These are phyloP conservation scores for Pistacia atlantica DNA, from an alignment of 345 rosid species.

Conservation along the genomic window DNA sequence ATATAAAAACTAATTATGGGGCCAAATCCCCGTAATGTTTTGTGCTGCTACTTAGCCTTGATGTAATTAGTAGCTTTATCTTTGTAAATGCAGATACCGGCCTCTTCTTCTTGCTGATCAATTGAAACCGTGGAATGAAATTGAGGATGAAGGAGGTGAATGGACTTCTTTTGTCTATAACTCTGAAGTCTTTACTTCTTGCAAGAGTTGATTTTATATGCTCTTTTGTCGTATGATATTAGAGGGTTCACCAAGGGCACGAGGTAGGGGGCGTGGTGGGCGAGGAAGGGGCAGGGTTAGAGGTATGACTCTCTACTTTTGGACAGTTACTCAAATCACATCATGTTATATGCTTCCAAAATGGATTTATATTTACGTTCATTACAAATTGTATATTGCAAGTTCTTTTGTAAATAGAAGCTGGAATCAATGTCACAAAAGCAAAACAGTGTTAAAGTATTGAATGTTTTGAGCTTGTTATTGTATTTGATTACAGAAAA, in stretches of 20 bases:
- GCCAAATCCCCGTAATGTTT: neutral
- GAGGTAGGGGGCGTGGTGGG: constrained; percentile 25
- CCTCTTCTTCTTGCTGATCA: constrained; percentile 38
- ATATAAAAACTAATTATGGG: neutral
- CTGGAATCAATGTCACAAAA: neutral
- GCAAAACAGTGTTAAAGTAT: no score
- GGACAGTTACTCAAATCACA: neutral
- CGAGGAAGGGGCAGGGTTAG: constrained; percentile 37
- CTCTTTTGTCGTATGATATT: neutral
- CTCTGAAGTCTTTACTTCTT: no score
- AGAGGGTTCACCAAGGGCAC: constrained; percentile 14
- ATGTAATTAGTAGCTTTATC: neutral
- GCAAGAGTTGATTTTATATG: neutral
- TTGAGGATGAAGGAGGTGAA: constrained; percentile 20
- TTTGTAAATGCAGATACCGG: constrained; percentile 30
- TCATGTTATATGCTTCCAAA: neutral
- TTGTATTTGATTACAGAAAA: neutral
- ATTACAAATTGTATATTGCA: neutral
- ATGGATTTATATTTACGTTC: neutral
- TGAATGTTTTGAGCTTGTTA: no score
- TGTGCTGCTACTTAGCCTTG: neutral
- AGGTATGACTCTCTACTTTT: constrained; percentile 23
- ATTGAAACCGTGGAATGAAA: constrained; percentile 29
- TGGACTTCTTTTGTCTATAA: no score
- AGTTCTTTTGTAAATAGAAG: neutral